phyloP scores from a whole-genome alignment of 1,284 basidiomycete species.

The Inonotus obliquus region DNA sequence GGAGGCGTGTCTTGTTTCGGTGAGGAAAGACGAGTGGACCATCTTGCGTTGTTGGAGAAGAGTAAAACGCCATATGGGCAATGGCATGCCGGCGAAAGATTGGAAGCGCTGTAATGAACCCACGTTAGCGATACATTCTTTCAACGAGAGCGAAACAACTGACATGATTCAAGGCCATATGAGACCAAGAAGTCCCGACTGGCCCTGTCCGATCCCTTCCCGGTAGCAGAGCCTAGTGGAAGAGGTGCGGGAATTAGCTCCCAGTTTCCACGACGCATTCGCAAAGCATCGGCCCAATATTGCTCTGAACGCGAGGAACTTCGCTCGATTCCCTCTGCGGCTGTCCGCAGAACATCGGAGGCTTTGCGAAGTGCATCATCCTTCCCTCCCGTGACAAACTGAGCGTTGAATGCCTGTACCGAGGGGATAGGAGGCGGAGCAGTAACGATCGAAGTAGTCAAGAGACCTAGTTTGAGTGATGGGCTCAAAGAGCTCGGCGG shows the following conservation, averaged over 20 bases:
- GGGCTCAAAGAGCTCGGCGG: slow-evolving; percentile 22
- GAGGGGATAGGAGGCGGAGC: slow-evolving; percentile 61
- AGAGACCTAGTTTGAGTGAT: slow-evolving; percentile 32
- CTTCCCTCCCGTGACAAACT: slow-evolving; percentile 69
- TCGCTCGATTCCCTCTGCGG: slow-evolving; percentile 63
- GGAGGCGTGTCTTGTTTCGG: slow-evolving; percentile 53
- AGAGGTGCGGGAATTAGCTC: slow-evolving; percentile 70
- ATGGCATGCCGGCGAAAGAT: slow-evolving; percentile 59
- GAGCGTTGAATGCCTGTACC: slow-evolving; percentile 69
- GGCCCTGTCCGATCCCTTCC: slow-evolving; percentile 71
- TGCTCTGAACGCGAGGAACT: slow-evolving; percentile 54
- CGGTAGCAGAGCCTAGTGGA: slow-evolving; percentile 58
- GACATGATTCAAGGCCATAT: slow-evolving; percentile 76
- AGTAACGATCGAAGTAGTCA: slow-evolving; percentile 61
- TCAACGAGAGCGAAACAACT: slow-evolving; percentile 25
- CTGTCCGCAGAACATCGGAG: slow-evolving; percentile 59
- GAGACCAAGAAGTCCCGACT: slow-evolving; percentile 75
- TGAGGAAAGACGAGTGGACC: slow-evolving; percentile 54
- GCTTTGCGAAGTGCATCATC: slow-evolving; percentile 73
- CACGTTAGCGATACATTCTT: slow-evolving; percentile 18
- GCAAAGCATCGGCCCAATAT: slow-evolving; percentile 77
- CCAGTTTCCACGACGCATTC: slow-evolving; percentile 71
- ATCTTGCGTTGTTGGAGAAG: slow-evolving; percentile 33
- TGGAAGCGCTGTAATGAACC: slow-evolving; percentile 46
- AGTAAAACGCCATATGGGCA: slow-evolving; percentile 55